These are phyloP conservation scores for Hanseniaspora gamundiae DNA, from an alignment of 1,139 yeast genomes.

Conservation along the genomic window DNA sequence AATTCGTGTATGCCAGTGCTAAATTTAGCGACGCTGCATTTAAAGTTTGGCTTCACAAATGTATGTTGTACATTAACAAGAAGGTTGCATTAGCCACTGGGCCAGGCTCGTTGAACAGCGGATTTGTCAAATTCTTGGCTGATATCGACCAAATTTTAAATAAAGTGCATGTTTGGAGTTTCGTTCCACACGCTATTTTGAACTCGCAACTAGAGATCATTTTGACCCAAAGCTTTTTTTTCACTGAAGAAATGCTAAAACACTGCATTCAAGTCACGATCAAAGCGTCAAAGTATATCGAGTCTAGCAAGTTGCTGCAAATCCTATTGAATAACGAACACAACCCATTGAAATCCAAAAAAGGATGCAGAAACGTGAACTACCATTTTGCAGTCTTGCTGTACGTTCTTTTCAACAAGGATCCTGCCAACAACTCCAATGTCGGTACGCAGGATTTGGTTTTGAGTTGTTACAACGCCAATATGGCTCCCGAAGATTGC, in stretches of 20 bases:
- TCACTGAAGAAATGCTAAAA: constrained; percentile 30
- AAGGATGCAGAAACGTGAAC: constrained; percentile 20
- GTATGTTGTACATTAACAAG: constrained; percentile 49
- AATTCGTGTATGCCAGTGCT: constrained; percentile 14
- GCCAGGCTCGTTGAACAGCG: constrained; percentile 24
- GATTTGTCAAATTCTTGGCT: constrained; percentile 26
- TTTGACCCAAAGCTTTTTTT: constrained; percentile 39
- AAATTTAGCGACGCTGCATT: constrained; percentile 12
- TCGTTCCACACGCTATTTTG: constrained; percentile 36
- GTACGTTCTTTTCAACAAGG: constrained; percentile 34
- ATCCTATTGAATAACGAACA: constrained; percentile 44
- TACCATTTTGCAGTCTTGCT: constrained; percentile 36
- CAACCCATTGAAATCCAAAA: constrained; percentile 22
- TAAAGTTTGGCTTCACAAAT: constrained; percentile 30
- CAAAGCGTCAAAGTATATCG: constrained; percentile 30
- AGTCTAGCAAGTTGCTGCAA: constrained; percentile 48
- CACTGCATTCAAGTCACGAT: constrained; percentile 32
- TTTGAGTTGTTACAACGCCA: constrained; percentile 47
- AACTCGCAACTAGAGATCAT: constrained; percentile 63
- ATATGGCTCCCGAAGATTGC: constrained; percentile 48
- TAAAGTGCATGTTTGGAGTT: constrained; percentile 31
- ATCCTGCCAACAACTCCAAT: constrained; percentile 38
- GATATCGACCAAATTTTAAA: constrained; percentile 25
- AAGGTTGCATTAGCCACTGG: constrained; percentile 38
- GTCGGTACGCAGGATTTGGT: constrained; percentile 35